A percentile compares a stretch with the other conserved stretches of the same genome.
Conservation (phyloP, 2,329 filamentous ascomycete species). For the Colletotrichum magnum region DNA sequence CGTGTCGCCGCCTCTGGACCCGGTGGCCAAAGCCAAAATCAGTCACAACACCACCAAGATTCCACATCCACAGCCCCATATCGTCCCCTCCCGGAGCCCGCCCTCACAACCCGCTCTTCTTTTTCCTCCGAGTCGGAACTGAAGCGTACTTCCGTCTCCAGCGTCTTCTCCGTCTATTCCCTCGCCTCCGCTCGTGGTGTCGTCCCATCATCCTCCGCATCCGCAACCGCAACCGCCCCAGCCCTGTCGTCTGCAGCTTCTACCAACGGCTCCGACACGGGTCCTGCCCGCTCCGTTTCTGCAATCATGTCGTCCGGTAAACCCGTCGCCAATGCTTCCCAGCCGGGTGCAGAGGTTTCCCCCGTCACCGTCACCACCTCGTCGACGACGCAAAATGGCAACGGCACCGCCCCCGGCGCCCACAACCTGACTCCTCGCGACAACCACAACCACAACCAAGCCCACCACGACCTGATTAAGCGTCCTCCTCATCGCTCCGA, state of each 20-base stretch:
- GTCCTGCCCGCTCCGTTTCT: constrained; percentile 58
- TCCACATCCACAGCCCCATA: constrained; percentile 45
- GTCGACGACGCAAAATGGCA: constrained; percentile 54
- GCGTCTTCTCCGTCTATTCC: constrained; percentile 81
- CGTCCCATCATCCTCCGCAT: constrained; percentile 59
- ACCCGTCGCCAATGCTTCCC: constrained; percentile 54
- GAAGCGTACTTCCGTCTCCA: constrained; percentile 81
- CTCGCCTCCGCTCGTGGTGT: constrained; percentile 72
- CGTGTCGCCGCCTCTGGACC: constrained; percentile 57
- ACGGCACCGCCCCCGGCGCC: constrained; percentile 54
- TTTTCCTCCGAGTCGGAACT: constrained; percentile 66
- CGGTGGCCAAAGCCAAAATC: constrained; percentile 30
- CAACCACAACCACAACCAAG: constrained; percentile 31
- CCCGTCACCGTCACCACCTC: constrained; percentile 69
- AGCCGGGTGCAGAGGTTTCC: constrained; percentile 66
- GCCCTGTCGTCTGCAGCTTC: constrained; percentile 66
- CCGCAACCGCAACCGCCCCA: constrained; percentile 62
- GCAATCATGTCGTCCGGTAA: constrained; percentile 63
- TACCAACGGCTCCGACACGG: constrained; percentile 66
- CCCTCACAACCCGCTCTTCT: constrained; percentile 61
- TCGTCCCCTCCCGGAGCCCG: constrained; percentile 62
- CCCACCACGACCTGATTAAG: constrained; percentile 59
- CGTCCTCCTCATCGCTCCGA: constrained; percentile 46
- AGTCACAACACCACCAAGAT: constrained; percentile 41
- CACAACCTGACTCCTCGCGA: constrained; percentile 64